Percentiles rank a stretch among this genome's conserved stretches.
Conservation (phyloP, 805 yeast genomes). For the Candida ovalis region DNA sequence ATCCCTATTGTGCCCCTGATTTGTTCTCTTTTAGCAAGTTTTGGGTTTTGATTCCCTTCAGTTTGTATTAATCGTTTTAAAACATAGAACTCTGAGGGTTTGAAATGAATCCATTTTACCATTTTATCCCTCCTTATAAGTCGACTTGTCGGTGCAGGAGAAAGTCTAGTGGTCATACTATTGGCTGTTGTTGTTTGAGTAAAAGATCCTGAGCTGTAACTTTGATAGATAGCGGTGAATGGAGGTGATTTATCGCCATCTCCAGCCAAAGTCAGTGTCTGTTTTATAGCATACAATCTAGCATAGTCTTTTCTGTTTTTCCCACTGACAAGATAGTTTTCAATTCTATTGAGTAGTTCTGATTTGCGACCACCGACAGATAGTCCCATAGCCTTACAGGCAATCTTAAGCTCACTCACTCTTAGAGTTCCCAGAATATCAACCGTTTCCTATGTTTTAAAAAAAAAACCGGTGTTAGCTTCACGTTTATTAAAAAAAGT, state of each 20-base stretch:
- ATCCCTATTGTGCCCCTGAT: constrained; percentile 43
- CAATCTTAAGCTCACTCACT: neutral
- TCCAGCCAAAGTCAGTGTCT: constrained; percentile 38
- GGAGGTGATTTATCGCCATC: constrained; percentile 34
- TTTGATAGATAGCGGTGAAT: constrained; percentile 29
- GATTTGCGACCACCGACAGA: neutral
- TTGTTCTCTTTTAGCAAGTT: constrained; percentile 38
- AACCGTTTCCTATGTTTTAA: neutral
- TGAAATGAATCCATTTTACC: constrained; percentile 40
- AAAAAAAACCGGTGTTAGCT: neutral
- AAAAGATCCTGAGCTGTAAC: constrained; percentile 16
- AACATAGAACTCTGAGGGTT: constrained; percentile 53
- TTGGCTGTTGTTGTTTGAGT: neutral
- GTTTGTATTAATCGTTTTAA: constrained; percentile 43
- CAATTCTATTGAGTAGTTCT: neutral
- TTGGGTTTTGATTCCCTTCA: constrained; percentile 36
- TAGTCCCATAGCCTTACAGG: neutral
- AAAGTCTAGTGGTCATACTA: neutral
- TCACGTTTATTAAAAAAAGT: too few species aligned
- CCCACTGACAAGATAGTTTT: neutral
- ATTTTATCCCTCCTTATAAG: neutral
- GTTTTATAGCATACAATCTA: constrained; percentile 42
- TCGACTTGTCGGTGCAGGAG: neutral
- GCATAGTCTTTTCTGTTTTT: constrained; percentile 30
- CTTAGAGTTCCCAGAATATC: neutral